phyloP scores from a whole-genome alignment of 306 rosid species.

The Gastrolobium villosum region DNA sequence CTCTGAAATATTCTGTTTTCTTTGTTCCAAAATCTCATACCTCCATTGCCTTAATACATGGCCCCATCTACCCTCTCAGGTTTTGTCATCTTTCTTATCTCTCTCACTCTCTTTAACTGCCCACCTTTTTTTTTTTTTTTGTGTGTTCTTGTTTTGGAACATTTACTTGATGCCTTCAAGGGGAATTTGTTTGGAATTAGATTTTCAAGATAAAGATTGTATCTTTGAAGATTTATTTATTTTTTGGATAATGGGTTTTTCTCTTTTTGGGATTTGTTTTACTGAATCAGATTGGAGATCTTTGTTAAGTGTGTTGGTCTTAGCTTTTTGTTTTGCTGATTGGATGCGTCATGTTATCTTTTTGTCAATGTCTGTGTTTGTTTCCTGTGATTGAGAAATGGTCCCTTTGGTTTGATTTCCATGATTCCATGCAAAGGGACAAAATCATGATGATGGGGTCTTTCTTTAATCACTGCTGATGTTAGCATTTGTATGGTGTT shows the following conservation, averaged over 20 bases:
- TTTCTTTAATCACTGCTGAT: slow-evolving; percentile 28
- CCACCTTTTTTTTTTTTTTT: background rate
- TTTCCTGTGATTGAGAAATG: slow-evolving; percentile 5
- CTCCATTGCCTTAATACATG: slow-evolving; percentile 52
- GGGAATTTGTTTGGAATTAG: slow-evolving; percentile 31
- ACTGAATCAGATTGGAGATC: slow-evolving; percentile 45
- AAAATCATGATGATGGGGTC: slow-evolving; percentile 40
- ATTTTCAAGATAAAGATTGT: slow-evolving; percentile 53
- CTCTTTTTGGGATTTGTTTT: slow-evolving; percentile 29
- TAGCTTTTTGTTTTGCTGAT: slow-evolving; percentile 31
- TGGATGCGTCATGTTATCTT: slow-evolving; percentile 13
- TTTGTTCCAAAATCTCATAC: slow-evolving; percentile 24
- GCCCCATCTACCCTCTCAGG: slow-evolving; percentile 65
- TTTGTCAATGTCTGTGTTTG: slow-evolving; percentile 16
- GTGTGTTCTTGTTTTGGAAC: slow-evolving; percentile 21
- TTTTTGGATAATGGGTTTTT: slow-evolving; percentile 27
- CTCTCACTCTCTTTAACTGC: slow-evolving; percentile 36
- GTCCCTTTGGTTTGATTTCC: slow-evolving; percentile 29
- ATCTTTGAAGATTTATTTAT: slow-evolving; percentile 31
- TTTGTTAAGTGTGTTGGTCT: slow-evolving; percentile 25
- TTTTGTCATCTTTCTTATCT: slow-evolving; percentile 48
- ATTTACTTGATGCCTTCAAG: background rate
- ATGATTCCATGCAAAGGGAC: slow-evolving; percentile 34
- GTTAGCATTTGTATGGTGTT: slow-evolving; percentile 18
- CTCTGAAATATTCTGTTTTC: slow-evolving; percentile 54